Conservation (phyloP, 495 filamentous ascomycete species). For the Penicillium waksmanii region DNA sequence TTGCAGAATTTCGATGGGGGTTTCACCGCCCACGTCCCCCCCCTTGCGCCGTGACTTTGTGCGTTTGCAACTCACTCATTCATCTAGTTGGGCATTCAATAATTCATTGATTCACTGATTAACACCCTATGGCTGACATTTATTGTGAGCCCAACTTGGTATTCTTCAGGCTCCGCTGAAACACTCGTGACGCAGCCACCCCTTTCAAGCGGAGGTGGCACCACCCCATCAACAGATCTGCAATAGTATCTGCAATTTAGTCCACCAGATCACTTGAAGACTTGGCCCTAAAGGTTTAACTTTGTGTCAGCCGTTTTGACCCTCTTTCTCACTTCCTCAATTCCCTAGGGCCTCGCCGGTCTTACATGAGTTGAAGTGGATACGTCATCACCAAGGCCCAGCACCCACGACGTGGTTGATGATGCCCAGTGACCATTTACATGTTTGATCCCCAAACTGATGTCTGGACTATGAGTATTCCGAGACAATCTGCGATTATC, state of each 20-base stretch:
- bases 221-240: conserved; percentile 32
- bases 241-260: conserved; percentile 28
- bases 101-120: too few relatives aligned
- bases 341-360: not conserved
- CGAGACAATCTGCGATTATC: not conserved
- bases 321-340: not conserved
- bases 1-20: too few relatives aligned
- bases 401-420: conserved; percentile 33
- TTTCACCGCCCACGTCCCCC: too few relatives aligned
- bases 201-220: conserved; percentile 24
- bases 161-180: too few relatives aligned
- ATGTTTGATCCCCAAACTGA: conserved; percentile 29
- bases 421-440: conserved; percentile 7
- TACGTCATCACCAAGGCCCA: conserved; percentile 29
- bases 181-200: not conserved
- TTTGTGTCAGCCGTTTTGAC: not conserved
- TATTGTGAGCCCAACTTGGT: too few relatives aligned
- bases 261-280: conserved; percentile 24
- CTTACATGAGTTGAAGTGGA: conserved; percentile 11
- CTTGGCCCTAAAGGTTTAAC: conserved; percentile 39
- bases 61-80: not conserved
- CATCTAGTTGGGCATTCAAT: too few relatives aligned
- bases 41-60: not conserved
- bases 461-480: conserved; percentile 16
- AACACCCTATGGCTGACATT: too few relatives aligned